Conservation (phyloP, 1,139 yeast genomes). For the Schizosaccharomyces versatilis region DNA sequence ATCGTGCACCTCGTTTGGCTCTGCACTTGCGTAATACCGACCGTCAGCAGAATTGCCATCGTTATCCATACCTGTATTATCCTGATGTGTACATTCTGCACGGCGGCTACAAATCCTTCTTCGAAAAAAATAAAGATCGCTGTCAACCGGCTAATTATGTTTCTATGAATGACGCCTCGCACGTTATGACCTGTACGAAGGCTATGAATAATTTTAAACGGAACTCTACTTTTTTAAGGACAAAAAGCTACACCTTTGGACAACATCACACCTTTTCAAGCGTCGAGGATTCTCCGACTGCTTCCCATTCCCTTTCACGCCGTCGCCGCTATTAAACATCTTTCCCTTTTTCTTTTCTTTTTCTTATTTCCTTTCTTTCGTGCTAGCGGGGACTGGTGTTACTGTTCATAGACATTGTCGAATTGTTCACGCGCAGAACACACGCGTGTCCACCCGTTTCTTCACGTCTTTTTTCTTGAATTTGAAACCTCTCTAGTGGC, state of each 20-base stretch:
- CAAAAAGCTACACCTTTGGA: conserved; percentile 3
- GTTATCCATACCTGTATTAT: conserved; percentile 58
- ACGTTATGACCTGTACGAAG: background rate
- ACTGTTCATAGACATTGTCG: too few species aligned
- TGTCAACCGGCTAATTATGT: background rate
- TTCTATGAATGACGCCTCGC: conserved; percentile 3
- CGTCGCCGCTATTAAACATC: background rate
- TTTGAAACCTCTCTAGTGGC: too few species aligned
- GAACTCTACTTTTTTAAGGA: background rate
- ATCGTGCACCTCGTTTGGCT: conserved; percentile 81
- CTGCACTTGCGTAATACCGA: conserved; percentile 65
- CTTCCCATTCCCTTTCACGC: background rate
- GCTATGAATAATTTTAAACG: conserved; percentile 3
- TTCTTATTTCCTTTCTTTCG: too few species aligned
- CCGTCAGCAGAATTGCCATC: conserved; percentile 44
- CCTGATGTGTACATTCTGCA: conserved; percentile 76
- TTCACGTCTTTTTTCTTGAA: too few species aligned
- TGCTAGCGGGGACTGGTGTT: too few species aligned
- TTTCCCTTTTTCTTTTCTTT: background rate
- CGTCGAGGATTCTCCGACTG: background rate
- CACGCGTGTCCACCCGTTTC: too few species aligned
- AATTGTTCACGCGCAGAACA: too few species aligned
- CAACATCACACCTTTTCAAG: background rate
- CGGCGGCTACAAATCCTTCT: conserved; percentile 78
- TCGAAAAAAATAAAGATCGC: conserved; percentile 26